These are phyloP conservation scores for Fusarium xylarioides DNA, from an alignment of 2,329 filamentous ascomycete species.

Conservation along the genomic window DNA sequence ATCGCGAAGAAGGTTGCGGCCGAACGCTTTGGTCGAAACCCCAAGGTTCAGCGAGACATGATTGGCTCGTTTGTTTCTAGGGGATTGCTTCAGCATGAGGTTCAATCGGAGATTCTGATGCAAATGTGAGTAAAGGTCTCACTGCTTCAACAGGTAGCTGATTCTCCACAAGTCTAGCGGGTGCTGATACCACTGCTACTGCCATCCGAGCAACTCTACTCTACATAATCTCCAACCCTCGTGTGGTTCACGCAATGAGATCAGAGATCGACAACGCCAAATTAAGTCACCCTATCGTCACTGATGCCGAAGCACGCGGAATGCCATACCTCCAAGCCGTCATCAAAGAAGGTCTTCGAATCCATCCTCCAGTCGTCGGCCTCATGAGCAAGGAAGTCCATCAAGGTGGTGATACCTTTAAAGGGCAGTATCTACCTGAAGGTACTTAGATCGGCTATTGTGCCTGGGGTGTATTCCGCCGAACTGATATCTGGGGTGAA, in stretches of 20 bases:
- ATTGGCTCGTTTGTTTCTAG: background rate
- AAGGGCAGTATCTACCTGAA: background rate
- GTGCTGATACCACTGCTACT: background rate
- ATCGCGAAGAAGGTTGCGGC: background rate
- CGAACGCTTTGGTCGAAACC: background rate
- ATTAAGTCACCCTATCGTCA: rapidly evolving
- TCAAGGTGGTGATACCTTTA: background rate
- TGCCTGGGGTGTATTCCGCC: background rate
- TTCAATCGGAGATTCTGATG: background rate
- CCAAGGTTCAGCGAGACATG: background rate
- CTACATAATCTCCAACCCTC: background rate
- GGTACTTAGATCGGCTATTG: background rate
- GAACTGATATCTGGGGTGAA: background rate
- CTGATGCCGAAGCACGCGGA: background rate
- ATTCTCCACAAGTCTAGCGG: background rate
- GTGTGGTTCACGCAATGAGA: background rate
- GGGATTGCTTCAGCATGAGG: background rate
- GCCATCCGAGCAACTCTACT: background rate
- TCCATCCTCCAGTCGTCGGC: background rate
- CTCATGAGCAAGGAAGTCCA: background rate
- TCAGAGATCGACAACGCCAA: background rate
- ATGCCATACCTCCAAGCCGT: background rate
- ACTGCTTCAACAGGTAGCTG: rapidly evolving
- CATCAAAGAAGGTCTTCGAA: background rate
- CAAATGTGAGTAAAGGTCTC: background rate